Percentiles rank a stretch among this genome's conserved stretches.
These are phyloP conservation scores for Phanerodontia chrysosporium DNA, from an alignment of 768 basidiomycete species.

Conservation along the genomic window DNA sequence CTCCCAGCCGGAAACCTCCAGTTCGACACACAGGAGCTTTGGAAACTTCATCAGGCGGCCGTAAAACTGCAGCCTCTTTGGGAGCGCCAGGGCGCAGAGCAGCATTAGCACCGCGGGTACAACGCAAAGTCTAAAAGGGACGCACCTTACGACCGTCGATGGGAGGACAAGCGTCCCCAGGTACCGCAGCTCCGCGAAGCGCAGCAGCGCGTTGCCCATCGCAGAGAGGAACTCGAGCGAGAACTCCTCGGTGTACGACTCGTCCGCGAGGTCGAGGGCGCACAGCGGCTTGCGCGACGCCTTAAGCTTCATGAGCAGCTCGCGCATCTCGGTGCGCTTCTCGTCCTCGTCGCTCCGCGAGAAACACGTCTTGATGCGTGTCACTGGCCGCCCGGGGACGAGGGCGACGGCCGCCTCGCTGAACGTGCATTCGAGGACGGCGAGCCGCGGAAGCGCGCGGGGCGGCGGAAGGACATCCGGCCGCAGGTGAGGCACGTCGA, in stretches of 20 bases:
- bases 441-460: slow-evolving; percentile 38
- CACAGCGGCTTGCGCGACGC: slow-evolving; percentile 40
- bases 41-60: slow-evolving; percentile 51
- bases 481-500: slow-evolving; percentile 21
- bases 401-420: slow-evolving; percentile 56
- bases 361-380: slow-evolving; percentile 66
- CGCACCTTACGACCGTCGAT: slow-evolving; percentile 50
- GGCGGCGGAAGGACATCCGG: neutral
- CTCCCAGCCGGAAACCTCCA: slow-evolving; percentile 64
- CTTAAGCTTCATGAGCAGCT: slow-evolving; percentile 43
- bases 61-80: slow-evolving; percentile 59
- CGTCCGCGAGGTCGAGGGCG: slow-evolving; percentile 61
- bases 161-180: slow-evolving; percentile 64
- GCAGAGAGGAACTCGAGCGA: slow-evolving; percentile 47
- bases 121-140: neutral
- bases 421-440: slow-evolving; percentile 63
- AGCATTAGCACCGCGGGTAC: neutral
- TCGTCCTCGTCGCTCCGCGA: slow-evolving; percentile 44
- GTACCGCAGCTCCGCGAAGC: slow-evolving; percentile 43
- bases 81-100: neutral
- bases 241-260: slow-evolving; percentile 50
- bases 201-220: slow-evolving; percentile 32
- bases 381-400: slow-evolving; percentile 54
- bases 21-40: slow-evolving; percentile 50
- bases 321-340: slow-evolving; percentile 48